A percentile compares a stretch with the other conserved stretches of the same genome.
These are phyloP conservation scores for Pulicaria dysenterica DNA, from an alignment of 129 eudicot species.

Conservation along the genomic window DNA sequence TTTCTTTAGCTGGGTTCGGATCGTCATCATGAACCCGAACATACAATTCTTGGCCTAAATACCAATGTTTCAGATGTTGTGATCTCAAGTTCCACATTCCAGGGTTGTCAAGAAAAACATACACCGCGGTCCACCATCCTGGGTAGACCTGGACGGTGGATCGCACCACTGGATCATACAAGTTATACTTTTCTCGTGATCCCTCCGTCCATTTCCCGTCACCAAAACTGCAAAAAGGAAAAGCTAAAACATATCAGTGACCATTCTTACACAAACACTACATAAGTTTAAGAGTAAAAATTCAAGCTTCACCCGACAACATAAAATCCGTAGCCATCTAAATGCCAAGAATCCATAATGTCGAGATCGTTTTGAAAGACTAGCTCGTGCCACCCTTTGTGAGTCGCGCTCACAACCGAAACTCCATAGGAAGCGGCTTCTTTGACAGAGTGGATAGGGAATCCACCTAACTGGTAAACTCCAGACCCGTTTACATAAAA, in stretches of 20 bases:
- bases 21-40: slow-evolving; percentile 61
- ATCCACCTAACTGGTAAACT: slow-evolving; percentile 56
- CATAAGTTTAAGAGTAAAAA: not conserved
- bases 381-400: slow-evolving; percentile 80
- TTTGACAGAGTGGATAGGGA: slow-evolving; percentile 49
- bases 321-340: slow-evolving; percentile 79
- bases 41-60: slow-evolving; percentile 61
- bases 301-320: slow-evolving; percentile 59
- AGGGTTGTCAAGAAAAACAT: slow-evolving; percentile 64
- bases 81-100: slow-evolving; percentile 88
- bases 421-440: slow-evolving; percentile 43
- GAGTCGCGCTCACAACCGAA: slow-evolving; percentile 54
- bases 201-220: slow-evolving; percentile 59
- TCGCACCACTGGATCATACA: slow-evolving; percentile 74
- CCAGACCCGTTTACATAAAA: slow-evolving; percentile 64
- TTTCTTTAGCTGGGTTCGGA: slow-evolving; percentile 73
- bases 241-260: not conserved
- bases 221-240: slow-evolving; percentile 52
- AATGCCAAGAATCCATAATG: slow-evolving; percentile 77
- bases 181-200: slow-evolving; percentile 49
- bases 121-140: slow-evolving; percentile 65
- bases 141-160: slow-evolving; percentile 72
- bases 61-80: slow-evolving; percentile 64
- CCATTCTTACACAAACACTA: not conserved
- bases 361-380: slow-evolving; percentile 54